Conservation (phyloP, 2,329 filamentous ascomycete species). For the Parastagonospora avenae region DNA sequence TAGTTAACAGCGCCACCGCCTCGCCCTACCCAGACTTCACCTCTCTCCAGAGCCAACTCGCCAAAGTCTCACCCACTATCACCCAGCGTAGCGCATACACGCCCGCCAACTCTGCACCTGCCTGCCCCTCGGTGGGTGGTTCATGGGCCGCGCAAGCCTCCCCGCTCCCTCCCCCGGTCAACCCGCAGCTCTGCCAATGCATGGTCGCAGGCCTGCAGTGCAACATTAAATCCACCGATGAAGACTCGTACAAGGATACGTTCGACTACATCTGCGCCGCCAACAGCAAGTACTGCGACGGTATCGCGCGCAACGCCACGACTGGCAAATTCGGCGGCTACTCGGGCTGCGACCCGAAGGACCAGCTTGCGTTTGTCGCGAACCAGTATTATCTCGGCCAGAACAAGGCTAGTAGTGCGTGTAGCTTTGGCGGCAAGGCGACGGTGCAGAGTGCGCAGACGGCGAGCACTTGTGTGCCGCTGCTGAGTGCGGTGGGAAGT, state of each 20-base stretch:
- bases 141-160: slow-evolving; percentile 71
- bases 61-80: slow-evolving; percentile 66
- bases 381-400: slow-evolving; percentile 70
- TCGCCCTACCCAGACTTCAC: slow-evolving; percentile 75
- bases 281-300: slow-evolving; percentile 62
- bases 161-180: slow-evolving; percentile 81
- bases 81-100: slow-evolving; percentile 71
- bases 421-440: slow-evolving; percentile 72
- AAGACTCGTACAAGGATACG: slow-evolving; percentile 65
- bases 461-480: slow-evolving; percentile 58
- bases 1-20: slow-evolving; percentile 62
- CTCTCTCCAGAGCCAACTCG: slow-evolving; percentile 71
- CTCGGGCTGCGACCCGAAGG: slow-evolving; percentile 72
- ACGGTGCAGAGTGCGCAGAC: slow-evolving; percentile 57
- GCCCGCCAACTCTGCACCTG: slow-evolving; percentile 69
- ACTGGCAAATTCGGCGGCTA: slow-evolving; percentile 75
- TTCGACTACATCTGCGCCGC: slow-evolving; percentile 76
- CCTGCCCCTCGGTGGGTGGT: slow-evolving; percentile 70
- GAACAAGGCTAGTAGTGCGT: slow-evolving; percentile 59
- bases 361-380: slow-evolving; percentile 75
- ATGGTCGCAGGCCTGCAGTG: slow-evolving; percentile 78
- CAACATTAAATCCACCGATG: slow-evolving; percentile 65
- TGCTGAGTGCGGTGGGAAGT: slow-evolving; percentile 67
- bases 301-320: slow-evolving; percentile 70
- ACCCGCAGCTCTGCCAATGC: slow-evolving; percentile 80